Conservation (phyloP, 2,329 filamentous ascomycete species). For the Nothomitra cinnamomea region DNA sequence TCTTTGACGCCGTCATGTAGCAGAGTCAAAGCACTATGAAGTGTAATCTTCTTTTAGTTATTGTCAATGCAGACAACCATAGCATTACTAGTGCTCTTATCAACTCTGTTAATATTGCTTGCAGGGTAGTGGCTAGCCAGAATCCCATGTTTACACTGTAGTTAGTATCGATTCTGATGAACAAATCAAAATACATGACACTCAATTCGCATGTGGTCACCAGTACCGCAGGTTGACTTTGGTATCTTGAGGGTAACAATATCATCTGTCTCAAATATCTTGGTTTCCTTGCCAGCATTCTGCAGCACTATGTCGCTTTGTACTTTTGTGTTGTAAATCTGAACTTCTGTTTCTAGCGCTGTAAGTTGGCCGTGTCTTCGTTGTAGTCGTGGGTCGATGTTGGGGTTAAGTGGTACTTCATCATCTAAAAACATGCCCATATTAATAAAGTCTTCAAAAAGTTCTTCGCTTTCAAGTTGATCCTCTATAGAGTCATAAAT, state of each 20-base stretch:
- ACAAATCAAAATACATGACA: not conserved
- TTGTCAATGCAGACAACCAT: not conserved
- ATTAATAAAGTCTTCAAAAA: too few species aligned
- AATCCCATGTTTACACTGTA: not conserved
- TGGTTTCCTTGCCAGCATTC: too few species aligned
- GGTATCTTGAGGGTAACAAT: not conserved
- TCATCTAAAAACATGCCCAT: not conserved
- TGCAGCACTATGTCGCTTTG: too few species aligned
- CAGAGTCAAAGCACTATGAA: too few species aligned
- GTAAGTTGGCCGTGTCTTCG: not conserved
- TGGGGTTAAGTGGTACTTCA: not conserved
- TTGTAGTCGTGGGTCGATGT: not conserved
- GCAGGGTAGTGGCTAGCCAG: not conserved
- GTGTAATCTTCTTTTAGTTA: not conserved
- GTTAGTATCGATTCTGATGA: not conserved
- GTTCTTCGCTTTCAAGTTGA: not conserved
- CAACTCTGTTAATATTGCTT: not conserved
- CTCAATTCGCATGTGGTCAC: not conserved
- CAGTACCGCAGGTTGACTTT: not conserved
- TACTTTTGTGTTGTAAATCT: not conserved
- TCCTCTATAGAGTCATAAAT: not conserved
- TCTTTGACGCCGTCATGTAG: too few species aligned
- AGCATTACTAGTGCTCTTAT: too few species aligned
- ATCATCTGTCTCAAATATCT: not conserved
- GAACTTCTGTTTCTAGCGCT: not conserved